A percentile compares a stretch with the other conserved stretches of the same genome.
Conservation (phyloP, 805 yeast genomes). For the Saccharomyces jurei region DNA sequence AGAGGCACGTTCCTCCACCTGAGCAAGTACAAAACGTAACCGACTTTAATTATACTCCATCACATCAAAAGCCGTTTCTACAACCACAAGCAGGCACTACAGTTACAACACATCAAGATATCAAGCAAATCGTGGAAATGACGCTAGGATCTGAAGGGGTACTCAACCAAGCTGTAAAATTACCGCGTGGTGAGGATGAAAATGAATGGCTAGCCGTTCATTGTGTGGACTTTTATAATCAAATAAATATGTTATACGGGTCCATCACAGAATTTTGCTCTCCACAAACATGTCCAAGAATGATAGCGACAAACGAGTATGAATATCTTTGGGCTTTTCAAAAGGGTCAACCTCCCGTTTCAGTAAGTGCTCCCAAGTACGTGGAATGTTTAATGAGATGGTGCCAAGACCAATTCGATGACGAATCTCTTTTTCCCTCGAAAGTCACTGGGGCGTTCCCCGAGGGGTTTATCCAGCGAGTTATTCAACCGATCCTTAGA, state of each 20-base stretch:
- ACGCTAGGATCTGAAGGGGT: slow-evolving; percentile 91
- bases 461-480: slow-evolving; percentile 57
- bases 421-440: slow-evolving; percentile 82
- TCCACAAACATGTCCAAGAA: slow-evolving; percentile 87
- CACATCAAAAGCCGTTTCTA: slow-evolving; percentile 30
- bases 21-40: slow-evolving; percentile 15
- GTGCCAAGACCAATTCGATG: slow-evolving; percentile 89
- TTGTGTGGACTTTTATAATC: slow-evolving; percentile 95
- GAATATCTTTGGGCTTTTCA: slow-evolving; percentile 96
- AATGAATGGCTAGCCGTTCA: slow-evolving; percentile 97
- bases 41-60: slow-evolving; percentile 32
- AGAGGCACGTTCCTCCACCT: slow-evolving; percentile 1
- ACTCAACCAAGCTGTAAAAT: slow-evolving; percentile 81
- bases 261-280: slow-evolving; percentile 95
- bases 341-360: slow-evolving; percentile 59
- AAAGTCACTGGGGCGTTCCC: slow-evolving; percentile 91
- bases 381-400: slow-evolving; percentile 90
- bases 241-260: slow-evolving; percentile 92
- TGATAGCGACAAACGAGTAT: slow-evolving; percentile 96
- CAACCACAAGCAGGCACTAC: slow-evolving; percentile 30
- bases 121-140: slow-evolving; percentile 85
- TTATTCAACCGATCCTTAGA: slow-evolving; percentile 81
- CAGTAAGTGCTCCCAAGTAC: slow-evolving; percentile 90
- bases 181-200: slow-evolving; percentile 86
- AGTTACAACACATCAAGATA: slow-evolving; percentile 55